These are phyloP conservation scores for Tylopilus orsonianus DNA, from an alignment of 1,284 basidiomycete genomes.

Conservation along the genomic window DNA sequence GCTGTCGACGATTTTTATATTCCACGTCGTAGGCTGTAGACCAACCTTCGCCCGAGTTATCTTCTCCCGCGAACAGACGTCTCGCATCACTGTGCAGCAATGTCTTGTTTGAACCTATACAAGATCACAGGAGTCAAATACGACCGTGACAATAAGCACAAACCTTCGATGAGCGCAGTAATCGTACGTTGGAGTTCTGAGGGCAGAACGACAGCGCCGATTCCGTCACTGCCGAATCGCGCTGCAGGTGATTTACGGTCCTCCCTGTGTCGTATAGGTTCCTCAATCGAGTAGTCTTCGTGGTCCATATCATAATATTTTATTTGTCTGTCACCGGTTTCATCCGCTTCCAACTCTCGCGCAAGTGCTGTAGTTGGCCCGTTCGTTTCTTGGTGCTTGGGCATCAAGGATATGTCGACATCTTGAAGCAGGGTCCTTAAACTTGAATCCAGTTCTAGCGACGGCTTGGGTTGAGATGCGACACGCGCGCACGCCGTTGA, in stretches of 20 bases:
- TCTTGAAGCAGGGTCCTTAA: constrained; percentile 60
- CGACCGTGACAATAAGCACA: constrained; percentile 18
- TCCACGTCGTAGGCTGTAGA: constrained; percentile 49
- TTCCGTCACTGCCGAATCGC: constrained; percentile 67
- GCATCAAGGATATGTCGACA: constrained; percentile 61
- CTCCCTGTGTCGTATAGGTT: constrained; percentile 37
- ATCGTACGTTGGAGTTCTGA: constrained; percentile 65
- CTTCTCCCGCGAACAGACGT: constrained; percentile 56
- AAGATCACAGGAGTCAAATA: constrained; percentile 6
- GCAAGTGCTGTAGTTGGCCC: constrained; percentile 13
- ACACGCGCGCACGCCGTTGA: constrained; percentile 18
- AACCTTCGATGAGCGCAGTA: constrained; percentile 58
- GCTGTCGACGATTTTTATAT: constrained; percentile 61
- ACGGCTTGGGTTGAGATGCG: constrained; percentile 40
- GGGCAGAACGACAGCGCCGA: constrained; percentile 72
- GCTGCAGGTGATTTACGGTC: constrained; percentile 80
- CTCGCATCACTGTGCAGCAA: constrained; percentile 67
- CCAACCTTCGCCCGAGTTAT: constrained; percentile 45
- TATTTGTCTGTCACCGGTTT: constrained; percentile 32
- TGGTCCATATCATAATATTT: constrained; percentile 27
- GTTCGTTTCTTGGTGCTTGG: constrained; percentile 34
- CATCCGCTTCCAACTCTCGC: constrained; percentile 57
- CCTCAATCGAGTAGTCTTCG: constrained; percentile 29
- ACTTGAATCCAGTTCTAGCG: constrained; percentile 63
- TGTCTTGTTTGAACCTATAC: constrained; percentile 60